Conservation (phyloP, 495 filamentous ascomycete species). For the Aspergillus carlsbadensis region DNA sequence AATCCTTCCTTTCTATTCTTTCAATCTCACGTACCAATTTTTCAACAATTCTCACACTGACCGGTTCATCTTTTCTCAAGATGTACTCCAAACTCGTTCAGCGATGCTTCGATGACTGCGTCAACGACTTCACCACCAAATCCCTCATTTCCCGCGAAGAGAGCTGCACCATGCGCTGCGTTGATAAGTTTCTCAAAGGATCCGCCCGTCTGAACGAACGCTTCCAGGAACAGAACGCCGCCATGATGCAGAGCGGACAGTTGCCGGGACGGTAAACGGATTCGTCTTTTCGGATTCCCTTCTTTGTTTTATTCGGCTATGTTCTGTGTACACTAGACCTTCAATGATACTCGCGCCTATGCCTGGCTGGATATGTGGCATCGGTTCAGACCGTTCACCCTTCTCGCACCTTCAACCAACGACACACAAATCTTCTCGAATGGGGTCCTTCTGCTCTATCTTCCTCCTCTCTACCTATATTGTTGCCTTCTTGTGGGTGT, state of each 20-base stretch:
- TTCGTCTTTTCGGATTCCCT: constrained; percentile 8
- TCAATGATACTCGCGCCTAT: constrained; percentile 20
- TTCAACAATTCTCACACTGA: not conserved
- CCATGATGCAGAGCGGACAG: constrained; percentile 74
- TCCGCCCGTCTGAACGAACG: constrained; percentile 82
- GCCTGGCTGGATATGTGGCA: constrained; percentile 8
- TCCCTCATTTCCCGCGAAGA: constrained; percentile 82
- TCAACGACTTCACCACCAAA: constrained; percentile 98
- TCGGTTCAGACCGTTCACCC: not conserved
- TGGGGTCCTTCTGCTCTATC: too few species aligned
- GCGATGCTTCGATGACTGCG: constrained; percentile 93
- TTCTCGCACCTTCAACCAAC: not conserved
- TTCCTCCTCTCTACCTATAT: not conserved
- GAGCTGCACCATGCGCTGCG: constrained; percentile 87
- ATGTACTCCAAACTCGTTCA: constrained; percentile 97
- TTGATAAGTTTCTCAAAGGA: constrained; percentile 90
- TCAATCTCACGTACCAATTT: not conserved
- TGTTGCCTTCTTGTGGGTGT: not conserved
- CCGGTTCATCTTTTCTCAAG: constrained; percentile 47
- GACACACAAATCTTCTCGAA: not conserved
- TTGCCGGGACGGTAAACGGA: constrained; percentile 40
- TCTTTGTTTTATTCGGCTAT: constrained; percentile 12
- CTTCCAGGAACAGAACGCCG: constrained; percentile 91
- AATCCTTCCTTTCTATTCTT: not conserved
- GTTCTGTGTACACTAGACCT: constrained; percentile 23